Evolutionary conservation across 148 eudicot species (phyloP), one percentile per base, ranked within the genome.

Genomic region (Diospyros lotus): DNA sequence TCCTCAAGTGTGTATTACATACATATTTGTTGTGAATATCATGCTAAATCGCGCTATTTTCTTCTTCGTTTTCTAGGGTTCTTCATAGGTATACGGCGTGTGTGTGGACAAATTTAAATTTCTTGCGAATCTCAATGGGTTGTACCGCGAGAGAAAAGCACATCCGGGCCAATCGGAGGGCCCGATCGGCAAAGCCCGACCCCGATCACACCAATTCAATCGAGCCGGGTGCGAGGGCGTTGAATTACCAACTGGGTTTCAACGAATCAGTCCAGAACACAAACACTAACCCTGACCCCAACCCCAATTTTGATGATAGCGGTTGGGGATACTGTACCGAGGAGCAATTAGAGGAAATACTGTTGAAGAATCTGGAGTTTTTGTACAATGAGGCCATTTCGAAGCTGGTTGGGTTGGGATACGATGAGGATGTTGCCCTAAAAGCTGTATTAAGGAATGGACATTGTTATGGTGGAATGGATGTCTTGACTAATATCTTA

Each of bases 241-340:
- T 89, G 78, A 84, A 72, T 75, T 86, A 80, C 71, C 85, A 86
- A 58, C 54, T 84, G 83, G 91, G 85, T 39, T 64, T 81, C 51
- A 80, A 76, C 82, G 85, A 82, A 48, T 69, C 84, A 53, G 7
- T 69, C 64, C 82, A 73, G 56, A 85, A 77, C 56, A 66, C 75
- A n/a, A 84, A 78, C 72, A 72, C 80, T 15, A 81, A 80, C 63
- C 66, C 81, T 58, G 77, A 74, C 43, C 83, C 86, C 39, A 75
- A 75, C 43, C 83, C 86, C 39, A 75, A 81, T 82, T 86, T 85
- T 73, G 98, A 92, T 69, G 96, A 92, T 71, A 86, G 86, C 81
- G 89, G 90, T 53, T 89, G 93, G 97, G 92, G 96, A 0, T 94
- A 90, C 83, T 92, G 96, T 82, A 92, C 98, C 56, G 98, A 95